Percentiles rank a stretch among this genome's conserved stretches.
phyloP scores from a whole-genome alignment of 2,329 filamentous ascomycete species.

The Hirsutella rhossiliensis region DNA sequence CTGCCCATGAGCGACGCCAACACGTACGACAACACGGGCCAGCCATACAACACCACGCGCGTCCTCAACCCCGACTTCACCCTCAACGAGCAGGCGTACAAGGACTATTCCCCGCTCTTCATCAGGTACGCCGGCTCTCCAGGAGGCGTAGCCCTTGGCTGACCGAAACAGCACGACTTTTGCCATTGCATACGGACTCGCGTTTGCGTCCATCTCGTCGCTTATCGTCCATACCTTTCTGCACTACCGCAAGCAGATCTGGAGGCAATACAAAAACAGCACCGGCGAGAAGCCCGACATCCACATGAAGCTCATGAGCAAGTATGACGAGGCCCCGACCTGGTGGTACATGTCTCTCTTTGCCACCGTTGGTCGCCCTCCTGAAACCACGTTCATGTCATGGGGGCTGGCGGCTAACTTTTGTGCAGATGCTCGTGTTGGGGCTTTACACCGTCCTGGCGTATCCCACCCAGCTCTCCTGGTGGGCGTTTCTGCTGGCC shows the following conservation, averaged over 20 bases:
- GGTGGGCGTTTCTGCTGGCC: conserved; percentile 62
- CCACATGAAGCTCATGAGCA: conserved; percentile 52
- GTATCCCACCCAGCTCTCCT: conserved; percentile 55
- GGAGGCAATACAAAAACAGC: conserved; percentile 47
- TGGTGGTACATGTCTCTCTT: conserved; percentile 55
- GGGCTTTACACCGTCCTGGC: conserved; percentile 42
- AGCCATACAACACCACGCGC: conserved; percentile 48
- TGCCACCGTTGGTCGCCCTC: conserved; percentile 28
- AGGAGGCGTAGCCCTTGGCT: not conserved
- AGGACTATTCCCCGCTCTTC: conserved; percentile 55
- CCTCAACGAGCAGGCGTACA: conserved; percentile 51
- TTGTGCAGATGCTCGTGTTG: conserved; percentile 35
- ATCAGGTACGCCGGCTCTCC: conserved; percentile 31
- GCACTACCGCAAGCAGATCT: conserved; percentile 55
- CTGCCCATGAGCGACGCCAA: conserved; percentile 58
- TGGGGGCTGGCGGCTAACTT: not conserved
- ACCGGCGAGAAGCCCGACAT: conserved; percentile 49
- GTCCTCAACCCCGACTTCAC: conserved; percentile 51
- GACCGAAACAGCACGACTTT: conserved; percentile 48
- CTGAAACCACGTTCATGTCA: not conserved
- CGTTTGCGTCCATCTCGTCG: conserved; percentile 58
- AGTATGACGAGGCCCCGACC: conserved; percentile 49
- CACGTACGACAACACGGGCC: conserved; percentile 61
- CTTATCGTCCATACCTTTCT: conserved; percentile 57
- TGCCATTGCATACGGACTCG: conserved; percentile 56